Conservation (phyloP, 2,329 filamentous ascomycete genomes). For the Fusarium sp. region DNA sequence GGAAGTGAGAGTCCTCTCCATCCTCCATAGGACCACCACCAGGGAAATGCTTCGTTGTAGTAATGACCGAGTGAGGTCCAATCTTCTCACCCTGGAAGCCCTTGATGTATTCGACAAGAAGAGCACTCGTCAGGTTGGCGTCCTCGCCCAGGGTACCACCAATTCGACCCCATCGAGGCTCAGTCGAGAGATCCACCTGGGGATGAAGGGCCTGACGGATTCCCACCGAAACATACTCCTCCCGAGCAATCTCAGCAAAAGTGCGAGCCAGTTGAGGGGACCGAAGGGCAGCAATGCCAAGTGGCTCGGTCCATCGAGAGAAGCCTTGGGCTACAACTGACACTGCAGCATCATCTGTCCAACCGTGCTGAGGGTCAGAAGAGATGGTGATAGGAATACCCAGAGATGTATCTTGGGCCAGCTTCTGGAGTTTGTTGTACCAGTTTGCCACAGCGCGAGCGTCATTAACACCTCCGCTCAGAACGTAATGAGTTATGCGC, state of each 20-base stretch:
- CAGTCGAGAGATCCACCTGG: slow-evolving; percentile 63
- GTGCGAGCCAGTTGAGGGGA: slow-evolving; percentile 56
- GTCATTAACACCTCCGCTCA: slow-evolving; percentile 58
- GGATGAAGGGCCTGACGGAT: slow-evolving; percentile 62
- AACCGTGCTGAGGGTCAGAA: slow-evolving; percentile 60
- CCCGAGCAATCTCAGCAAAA: slow-evolving; percentile 62
- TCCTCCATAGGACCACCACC: slow-evolving; percentile 62
- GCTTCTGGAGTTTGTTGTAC: slow-evolving; percentile 57
- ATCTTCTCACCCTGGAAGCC: slow-evolving; percentile 60
- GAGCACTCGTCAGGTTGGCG: slow-evolving; percentile 54
- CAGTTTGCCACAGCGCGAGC: slow-evolving; percentile 52
- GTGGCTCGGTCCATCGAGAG: slow-evolving; percentile 64
- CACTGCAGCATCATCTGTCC: slow-evolving; percentile 52
- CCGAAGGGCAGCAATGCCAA: slow-evolving; percentile 63
- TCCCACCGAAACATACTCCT: slow-evolving; percentile 59
- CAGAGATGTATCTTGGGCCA: slow-evolving; percentile 58
- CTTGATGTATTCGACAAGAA: slow-evolving; percentile 59
- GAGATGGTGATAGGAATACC: slow-evolving; percentile 63
- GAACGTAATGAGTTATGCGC: slow-evolving; percentile 59
- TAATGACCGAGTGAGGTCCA: slow-evolving; percentile 58
- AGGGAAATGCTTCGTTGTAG: slow-evolving; percentile 67
- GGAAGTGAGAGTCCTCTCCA: slow-evolving; percentile 65
- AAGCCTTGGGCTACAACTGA: slow-evolving; percentile 52
- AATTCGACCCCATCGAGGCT: slow-evolving; percentile 63
- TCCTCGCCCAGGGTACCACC: slow-evolving; percentile 62